Percentiles rank a stretch among this genome's conserved stretches.
Evolutionary conservation across 495 filamentous ascomycete species (phyloP).

Genomic region (Bryoglossum gracile): DNA sequence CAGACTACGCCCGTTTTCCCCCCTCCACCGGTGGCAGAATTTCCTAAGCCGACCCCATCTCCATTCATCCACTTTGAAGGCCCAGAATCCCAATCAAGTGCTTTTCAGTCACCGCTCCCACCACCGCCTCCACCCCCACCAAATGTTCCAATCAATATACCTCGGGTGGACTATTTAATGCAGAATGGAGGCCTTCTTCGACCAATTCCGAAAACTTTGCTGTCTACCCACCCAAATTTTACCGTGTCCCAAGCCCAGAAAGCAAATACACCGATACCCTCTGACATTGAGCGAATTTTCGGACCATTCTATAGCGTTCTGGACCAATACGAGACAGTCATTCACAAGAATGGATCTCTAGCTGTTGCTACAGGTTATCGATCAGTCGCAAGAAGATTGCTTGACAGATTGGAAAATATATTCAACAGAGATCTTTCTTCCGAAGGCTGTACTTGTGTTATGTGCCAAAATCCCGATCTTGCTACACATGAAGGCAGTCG

Average conservation of each 20-base stretch:
- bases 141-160: slow-evolving; percentile 54
- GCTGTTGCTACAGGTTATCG: slow-evolving; percentile 95
- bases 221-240: slow-evolving; percentile 35
- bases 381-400: slow-evolving; percentile 81
- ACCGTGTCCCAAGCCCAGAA: slow-evolving; percentile 39
- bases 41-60: slow-evolving; percentile 20
- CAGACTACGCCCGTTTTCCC: slow-evolving; percentile 21
- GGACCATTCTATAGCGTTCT: slow-evolving; percentile 71
- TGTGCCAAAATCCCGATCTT: slow-evolving; percentile 58
- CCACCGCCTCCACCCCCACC: slow-evolving; percentile 84
- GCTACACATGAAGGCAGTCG: slow-evolving; percentile 47
- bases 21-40: slow-evolving; percentile 10
- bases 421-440: slow-evolving; percentile 86
- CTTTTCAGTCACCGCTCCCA: slow-evolving; percentile 43
- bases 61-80: slow-evolving; percentile 23
- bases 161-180: slow-evolving; percentile 82
- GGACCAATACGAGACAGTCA: slow-evolving; percentile 76
- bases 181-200: slow-evolving; percentile 72
- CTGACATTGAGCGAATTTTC: slow-evolving; percentile 63
- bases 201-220: slow-evolving; percentile 57
- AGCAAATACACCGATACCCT: slow-evolving; percentile 38
- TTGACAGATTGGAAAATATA: slow-evolving; percentile 90
- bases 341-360: slow-evolving; percentile 75
- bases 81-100: slow-evolving; percentile 9
- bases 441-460: slow-evolving; percentile 69